Evolutionary conservation across 2,329 filamentous ascomycete genomes (phyloP), one percentile per base, ranked within the genome.

Genomic region (Trichoderma sp.): DNA sequence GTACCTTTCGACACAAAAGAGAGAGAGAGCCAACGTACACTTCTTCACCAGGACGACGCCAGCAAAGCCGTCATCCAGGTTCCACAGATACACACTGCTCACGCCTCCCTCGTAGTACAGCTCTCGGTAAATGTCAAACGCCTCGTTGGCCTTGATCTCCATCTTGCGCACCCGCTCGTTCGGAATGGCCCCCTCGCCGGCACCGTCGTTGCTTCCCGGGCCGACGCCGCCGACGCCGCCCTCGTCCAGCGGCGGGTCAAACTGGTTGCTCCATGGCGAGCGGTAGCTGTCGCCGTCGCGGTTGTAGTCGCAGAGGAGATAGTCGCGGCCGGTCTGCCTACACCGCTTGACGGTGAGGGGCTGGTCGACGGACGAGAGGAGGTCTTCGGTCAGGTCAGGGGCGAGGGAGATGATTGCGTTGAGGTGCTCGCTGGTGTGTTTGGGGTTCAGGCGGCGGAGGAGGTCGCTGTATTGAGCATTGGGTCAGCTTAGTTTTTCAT

Each of bases 221-320:
- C 85, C 84, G 3, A 86, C 82, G 33, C 84, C 86, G 31, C 85
- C 85, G 0, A 78, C 77, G 19, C 88, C 87, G 61, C 85, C 86
- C 73, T 87, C 87, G 73, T 92, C 91, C 70, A 97, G 87, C 16
- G 94, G 92, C 21, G 95, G 96, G 79, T 98, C 94, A 81, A 99
- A 99, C 82, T 97, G 92, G 83, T 98, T 98, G 83, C 91, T 96
- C 96, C 96, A 99, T n/a, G 96, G 96, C 73, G 93, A 97, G 72
- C 96, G 92, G 87, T 97, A 97, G 82, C 92, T 96, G 83, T 97
- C 95, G 72, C 96, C 96, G 82, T 99, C 96, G 73, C 96, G 94
- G 87, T 99, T 99, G 87, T 99, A 99, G 87, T 99, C 96, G 86
- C 96, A 99, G 77, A 97, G 92, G 63, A 99, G 89, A 84, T 97